These are phyloP conservation scores for Exutisphaerella laricina DNA, from an alignment of 2,329 filamentous ascomycete genomes.

Conservation along the genomic window DNA sequence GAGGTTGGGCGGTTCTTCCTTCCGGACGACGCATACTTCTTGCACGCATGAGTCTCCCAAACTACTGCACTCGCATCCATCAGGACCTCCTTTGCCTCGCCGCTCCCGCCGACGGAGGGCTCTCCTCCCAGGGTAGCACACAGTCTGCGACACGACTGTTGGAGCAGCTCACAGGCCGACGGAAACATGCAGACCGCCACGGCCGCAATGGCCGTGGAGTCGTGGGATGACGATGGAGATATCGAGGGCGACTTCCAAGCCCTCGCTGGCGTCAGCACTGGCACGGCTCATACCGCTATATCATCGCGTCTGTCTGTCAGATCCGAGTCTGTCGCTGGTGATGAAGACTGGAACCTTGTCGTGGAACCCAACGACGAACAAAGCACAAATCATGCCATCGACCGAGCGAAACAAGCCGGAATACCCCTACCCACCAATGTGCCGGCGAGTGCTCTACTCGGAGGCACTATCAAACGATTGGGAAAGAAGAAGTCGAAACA, in stretches of 20 bases:
- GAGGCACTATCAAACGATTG: constrained; percentile 87
- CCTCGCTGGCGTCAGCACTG: constrained; percentile 50
- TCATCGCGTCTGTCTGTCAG: constrained; percentile 80
- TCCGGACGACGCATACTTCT: no score
- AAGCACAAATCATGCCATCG: constrained; percentile 78
- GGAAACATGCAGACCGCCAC: constrained; percentile 6
- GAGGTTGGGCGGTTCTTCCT: no score
- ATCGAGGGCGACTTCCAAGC: constrained; percentile 58
- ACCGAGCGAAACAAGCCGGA: constrained; percentile 78
- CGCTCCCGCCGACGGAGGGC: not conserved
- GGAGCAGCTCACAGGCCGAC: no score
- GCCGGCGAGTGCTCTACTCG: constrained; percentile 80
- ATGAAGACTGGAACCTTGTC: constrained; percentile 84
- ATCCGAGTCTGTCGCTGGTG: constrained; percentile 62
- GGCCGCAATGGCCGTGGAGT: constrained; percentile 59
- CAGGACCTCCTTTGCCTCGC: not conserved
- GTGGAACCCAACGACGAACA: constrained; percentile 79
- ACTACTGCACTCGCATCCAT: no score
- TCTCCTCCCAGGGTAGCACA: constrained; percentile 1
- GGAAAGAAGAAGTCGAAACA: constrained; percentile 51
- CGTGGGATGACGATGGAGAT: constrained; percentile 54
- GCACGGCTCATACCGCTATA: constrained; percentile 63
- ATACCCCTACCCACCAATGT: constrained; percentile 86
- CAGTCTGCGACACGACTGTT: no score
- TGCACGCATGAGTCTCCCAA: no score